Conservation (phyloP, 2,329 filamentous ascomycete genomes). For the Verticillium albo-atrum region DNA sequence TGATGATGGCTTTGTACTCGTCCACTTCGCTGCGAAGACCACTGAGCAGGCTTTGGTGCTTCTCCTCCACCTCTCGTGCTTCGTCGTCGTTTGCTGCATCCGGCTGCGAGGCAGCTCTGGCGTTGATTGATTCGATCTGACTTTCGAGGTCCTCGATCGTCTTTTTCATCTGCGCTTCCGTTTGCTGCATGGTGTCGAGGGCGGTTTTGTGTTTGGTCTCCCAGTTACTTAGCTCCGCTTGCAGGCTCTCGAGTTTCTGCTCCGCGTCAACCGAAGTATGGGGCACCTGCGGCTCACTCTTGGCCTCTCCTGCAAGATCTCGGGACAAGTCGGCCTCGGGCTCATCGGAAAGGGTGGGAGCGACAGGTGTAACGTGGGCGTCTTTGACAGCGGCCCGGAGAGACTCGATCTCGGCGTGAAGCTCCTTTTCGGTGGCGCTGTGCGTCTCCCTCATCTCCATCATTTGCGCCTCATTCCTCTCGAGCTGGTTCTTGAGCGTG, state of each 20-base stretch:
- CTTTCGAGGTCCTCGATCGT: slow-evolving; percentile 71
- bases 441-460: slow-evolving; percentile 68
- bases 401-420: slow-evolving; percentile 65
- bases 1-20: slow-evolving; percentile 72
- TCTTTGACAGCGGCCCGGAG: slow-evolving; percentile 54
- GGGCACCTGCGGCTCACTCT: slow-evolving; percentile 6
- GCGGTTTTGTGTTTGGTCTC: slow-evolving; percentile 69
- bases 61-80: slow-evolving; percentile 42
- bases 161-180: slow-evolving; percentile 66
- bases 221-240: slow-evolving; percentile 70
- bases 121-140: slow-evolving; percentile 49
- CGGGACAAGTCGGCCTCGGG: slow-evolving; percentile 21
- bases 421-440: slow-evolving; percentile 67
- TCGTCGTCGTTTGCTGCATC: slow-evolving; percentile 34
- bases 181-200: slow-evolving; percentile 65
- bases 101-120: slow-evolving; percentile 40
- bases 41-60: slow-evolving; percentile 56
- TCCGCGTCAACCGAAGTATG: slow-evolving; percentile 31
- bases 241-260: slow-evolving; percentile 59
- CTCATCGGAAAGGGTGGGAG: slow-evolving; percentile 6
- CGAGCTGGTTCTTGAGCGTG: slow-evolving; percentile 80
- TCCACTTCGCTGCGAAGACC: slow-evolving; percentile 67
- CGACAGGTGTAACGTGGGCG: slow-evolving; percentile 8
- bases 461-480: slow-evolving; percentile 80
- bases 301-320: not conserved